Evolutionary conservation across 139 green algal genomes (phyloP).

Genomic region (Penium margaritaceum): DNA sequence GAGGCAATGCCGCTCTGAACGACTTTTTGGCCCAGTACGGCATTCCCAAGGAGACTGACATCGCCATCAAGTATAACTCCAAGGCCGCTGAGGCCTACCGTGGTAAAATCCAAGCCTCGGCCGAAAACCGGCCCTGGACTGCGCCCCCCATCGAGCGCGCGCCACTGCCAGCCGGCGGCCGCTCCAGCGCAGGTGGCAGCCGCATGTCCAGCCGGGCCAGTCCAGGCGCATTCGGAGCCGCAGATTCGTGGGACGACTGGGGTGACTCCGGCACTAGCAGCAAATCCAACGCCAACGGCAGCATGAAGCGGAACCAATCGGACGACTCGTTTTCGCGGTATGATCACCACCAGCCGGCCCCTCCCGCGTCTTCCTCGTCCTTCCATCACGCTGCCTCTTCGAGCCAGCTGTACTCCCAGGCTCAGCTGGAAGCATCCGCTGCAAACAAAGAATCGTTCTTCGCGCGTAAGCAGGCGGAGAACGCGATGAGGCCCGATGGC

Average conservation of each 20-base stretch:
- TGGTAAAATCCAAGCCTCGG: constrained; percentile 72
- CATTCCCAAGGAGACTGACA: constrained; percentile 74
- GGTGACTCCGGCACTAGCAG: constrained; percentile 35
- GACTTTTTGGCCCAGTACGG: constrained; percentile 83
- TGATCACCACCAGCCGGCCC: not conserved
- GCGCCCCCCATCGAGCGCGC: not conserved
- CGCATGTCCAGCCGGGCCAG: not conserved
- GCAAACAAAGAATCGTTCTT: constrained; percentile 86
- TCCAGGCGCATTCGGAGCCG: constrained; percentile 28
- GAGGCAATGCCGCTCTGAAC: constrained; percentile 86
- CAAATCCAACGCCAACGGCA: too few species aligned
- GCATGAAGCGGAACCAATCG: constrained; percentile 17
- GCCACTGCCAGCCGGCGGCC: not conserved
- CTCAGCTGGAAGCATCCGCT: constrained; percentile 61
- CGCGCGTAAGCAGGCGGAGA: constrained; percentile 72
- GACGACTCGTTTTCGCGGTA: not conserved
- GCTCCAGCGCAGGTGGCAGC: not conserved
- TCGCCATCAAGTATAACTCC: constrained; percentile 91
- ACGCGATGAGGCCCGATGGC: constrained; percentile 68
- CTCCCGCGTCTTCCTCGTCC: not conserved
- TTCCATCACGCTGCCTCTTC: not conserved
- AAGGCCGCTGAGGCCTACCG: constrained; percentile 73
- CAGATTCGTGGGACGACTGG: constrained; percentile 72
- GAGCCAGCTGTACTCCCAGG: constrained; percentile 52
- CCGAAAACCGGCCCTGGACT: constrained; percentile 68